These are phyloP conservation scores for Vicia villosa DNA, from an alignment of 306 rosid genomes.

Conservation along the genomic window DNA sequence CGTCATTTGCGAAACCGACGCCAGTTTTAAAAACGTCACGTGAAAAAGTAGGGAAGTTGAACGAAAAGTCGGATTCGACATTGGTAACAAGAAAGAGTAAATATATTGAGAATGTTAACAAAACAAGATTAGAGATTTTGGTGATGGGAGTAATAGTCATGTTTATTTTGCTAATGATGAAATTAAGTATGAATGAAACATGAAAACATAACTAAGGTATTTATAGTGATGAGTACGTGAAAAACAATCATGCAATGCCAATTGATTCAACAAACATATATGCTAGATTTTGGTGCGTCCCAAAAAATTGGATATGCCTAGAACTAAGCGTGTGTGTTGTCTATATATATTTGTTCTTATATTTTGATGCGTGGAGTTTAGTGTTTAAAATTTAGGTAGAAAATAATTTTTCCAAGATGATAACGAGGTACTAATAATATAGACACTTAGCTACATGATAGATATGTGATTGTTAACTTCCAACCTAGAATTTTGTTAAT, in stretches of 20 bases:
- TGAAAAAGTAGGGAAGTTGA: constrained; percentile 15
- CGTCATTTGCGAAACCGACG: neutral
- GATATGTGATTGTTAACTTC: neutral
- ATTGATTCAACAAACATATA: neutral
- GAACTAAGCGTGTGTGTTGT: neutral
- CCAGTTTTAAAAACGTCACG: neutral
- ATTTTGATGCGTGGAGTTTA: neutral
- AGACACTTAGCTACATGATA: neutral
- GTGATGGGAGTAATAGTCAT: neutral
- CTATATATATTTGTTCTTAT: constrained; percentile 1
- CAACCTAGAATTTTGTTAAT: neutral
- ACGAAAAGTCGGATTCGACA: constrained; percentile 20
- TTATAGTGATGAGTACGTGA: neutral
- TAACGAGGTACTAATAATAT: neutral
- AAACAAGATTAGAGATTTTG: neutral
- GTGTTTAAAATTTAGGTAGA: neutral
- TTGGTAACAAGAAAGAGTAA: neutral
- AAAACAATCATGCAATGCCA: neutral
- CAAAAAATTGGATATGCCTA: neutral
- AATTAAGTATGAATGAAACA: neutral
- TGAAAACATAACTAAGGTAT: neutral
- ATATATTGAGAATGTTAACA: neutral
- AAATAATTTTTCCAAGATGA: neutral
- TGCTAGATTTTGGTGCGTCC: neutral
- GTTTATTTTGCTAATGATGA: constrained; percentile 4